Conservation (phyloP, 495 filamentous ascomycete genomes). For the Aspergillus heteromorphus region DNA sequence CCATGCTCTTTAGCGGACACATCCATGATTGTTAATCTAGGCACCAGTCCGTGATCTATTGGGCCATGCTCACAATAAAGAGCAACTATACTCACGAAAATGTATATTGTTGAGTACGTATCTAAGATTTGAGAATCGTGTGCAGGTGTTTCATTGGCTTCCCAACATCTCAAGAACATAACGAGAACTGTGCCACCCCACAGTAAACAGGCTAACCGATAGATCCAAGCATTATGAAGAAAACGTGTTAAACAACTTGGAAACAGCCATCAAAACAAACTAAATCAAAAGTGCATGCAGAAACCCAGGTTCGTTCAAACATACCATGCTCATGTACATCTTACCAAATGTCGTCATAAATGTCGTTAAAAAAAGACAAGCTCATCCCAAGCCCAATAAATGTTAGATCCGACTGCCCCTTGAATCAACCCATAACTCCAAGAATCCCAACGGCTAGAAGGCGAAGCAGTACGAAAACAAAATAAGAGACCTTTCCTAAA, state of each 20-base stretch:
- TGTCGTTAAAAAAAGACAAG: conserved; percentile 39
- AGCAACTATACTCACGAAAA: too few relatives aligned
- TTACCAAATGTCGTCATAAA: conserved; percentile 40
- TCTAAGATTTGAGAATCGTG: not conserved
- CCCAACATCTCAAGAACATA: not conserved
- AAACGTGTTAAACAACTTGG: not conserved
- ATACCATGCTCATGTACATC: conserved; percentile 44
- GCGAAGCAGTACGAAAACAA: conserved; percentile 12
- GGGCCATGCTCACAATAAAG: not conserved
- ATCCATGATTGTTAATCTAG: not conserved
- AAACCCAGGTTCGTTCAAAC: conserved; percentile 31
- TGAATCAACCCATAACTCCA: conserved; percentile 30
- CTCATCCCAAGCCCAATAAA: conserved; percentile 29
- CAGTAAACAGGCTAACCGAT: not conserved
- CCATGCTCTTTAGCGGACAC: not conserved
- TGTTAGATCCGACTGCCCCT: conserved; percentile 24
- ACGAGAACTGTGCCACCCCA: not conserved
- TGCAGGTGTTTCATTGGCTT: not conserved
- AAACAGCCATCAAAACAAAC: conserved; percentile 4
- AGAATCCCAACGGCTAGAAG: conserved; percentile 17
- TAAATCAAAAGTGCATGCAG: conserved; percentile 5
- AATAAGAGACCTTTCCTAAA: conserved; percentile 3
- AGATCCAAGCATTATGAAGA: not conserved
- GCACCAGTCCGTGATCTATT: not conserved
- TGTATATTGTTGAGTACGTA: not conserved